Conservation (phyloP, 2,329 filamentous ascomycete genomes). For the Penicillium crustosum region DNA sequence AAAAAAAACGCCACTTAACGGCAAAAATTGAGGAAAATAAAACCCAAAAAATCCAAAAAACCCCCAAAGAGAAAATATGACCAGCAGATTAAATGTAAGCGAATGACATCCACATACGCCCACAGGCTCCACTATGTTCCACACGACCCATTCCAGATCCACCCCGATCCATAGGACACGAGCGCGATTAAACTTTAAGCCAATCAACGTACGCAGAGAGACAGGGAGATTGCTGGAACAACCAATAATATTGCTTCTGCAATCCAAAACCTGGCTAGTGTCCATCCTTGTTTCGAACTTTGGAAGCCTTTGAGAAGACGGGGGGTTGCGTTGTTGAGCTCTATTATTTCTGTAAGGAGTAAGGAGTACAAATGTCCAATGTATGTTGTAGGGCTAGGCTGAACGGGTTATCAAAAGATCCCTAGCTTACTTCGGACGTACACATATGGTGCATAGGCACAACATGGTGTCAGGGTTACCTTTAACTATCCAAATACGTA, state of each 20-base stretch:
- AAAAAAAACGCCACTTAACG: neutral
- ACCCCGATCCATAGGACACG: neutral
- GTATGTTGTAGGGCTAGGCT: neutral
- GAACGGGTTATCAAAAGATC: neutral
- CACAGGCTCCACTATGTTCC: no score
- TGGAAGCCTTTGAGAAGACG: slow-evolving; percentile 2
- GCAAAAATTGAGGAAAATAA: neutral
- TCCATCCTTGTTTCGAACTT: neutral
- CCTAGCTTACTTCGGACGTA: no score
- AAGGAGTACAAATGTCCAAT: no score
- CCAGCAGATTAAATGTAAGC: slow-evolving; percentile 5
- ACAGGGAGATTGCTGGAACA: slow-evolving; percentile 71
- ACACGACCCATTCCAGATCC: no score
- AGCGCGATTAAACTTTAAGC: neutral
- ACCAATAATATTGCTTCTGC: slow-evolving; percentile 29
- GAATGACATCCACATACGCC: neutral
- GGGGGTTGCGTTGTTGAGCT: neutral
- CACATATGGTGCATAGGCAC: neutral
- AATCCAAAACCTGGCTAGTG: neutral
- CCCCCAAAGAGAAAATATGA: slow-evolving; percentile 1
- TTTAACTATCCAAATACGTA: neutral
- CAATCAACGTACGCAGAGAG: neutral
- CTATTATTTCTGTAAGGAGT: neutral
- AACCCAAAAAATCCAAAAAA: neutral
- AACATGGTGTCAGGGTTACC: neutral